These are phyloP conservation scores for Butyriboletus loyo DNA, from an alignment of 768 basidiomycete genomes.

Conservation along the genomic window DNA sequence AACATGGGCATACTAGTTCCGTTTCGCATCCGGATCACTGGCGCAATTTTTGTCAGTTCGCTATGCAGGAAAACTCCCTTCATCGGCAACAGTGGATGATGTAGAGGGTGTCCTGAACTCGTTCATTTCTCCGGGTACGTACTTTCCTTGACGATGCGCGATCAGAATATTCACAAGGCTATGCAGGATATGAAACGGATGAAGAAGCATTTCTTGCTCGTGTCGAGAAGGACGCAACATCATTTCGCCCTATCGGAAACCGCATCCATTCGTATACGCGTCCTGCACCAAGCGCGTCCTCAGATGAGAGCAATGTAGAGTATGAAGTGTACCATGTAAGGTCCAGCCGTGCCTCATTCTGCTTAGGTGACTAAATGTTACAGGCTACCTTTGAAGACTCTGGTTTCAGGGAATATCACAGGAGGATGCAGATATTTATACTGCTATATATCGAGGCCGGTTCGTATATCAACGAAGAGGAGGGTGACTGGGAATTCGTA, in stretches of 20 bases:
- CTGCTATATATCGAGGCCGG: conserved; percentile 94
- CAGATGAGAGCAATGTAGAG: conserved; percentile 56
- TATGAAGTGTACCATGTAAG: conserved; percentile 92
- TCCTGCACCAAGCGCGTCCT: conserved; percentile 41
- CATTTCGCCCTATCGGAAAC: conserved; percentile 76
- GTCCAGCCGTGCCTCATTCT: conserved; percentile 7
- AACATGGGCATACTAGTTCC: conserved; percentile 51
- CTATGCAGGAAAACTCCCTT: conserved; percentile 63
- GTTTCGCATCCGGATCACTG: conserved; percentile 86
- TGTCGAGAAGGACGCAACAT: conserved; percentile 73
- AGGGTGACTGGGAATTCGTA: conserved; percentile 92
- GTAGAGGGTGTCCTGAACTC: conserved; percentile 72
- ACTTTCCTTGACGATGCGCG: background rate
- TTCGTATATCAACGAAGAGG: conserved; percentile 91
- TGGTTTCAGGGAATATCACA: conserved; percentile 89
- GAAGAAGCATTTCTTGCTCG: conserved; percentile 61
- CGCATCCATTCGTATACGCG: conserved; percentile 76
- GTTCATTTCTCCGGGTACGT: conserved; percentile 71
- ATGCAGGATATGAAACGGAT: conserved; percentile 65
- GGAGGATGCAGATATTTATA: conserved; percentile 92
- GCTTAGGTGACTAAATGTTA: conserved; percentile 1
- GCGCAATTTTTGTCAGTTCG: conserved; percentile 68
- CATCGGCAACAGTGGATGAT: conserved; percentile 77
- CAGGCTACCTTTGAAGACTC: conserved; percentile 83
- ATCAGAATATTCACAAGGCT: background rate